Base-by-base conservation (phyloP, 2,329 filamentous ascomycete species). In the Penicillium corylophilum region DNA sequence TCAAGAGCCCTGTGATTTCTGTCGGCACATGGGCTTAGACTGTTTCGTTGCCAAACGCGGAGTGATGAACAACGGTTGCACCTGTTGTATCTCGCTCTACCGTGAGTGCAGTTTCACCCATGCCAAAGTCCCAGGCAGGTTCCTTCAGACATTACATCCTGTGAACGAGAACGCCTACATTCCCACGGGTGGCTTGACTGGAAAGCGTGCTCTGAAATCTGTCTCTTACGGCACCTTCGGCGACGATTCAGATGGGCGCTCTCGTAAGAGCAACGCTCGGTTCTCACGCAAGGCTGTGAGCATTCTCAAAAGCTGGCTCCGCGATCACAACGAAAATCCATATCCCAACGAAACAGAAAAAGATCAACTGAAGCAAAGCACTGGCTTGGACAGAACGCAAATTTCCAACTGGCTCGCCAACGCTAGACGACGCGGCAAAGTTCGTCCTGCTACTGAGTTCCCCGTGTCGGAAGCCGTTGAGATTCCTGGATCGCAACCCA, bases 361-460 rank as follows among this genome's bases (percentile, higher is more conserved):
- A 65, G 88, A 91, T 59, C 81, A 84, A 55, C 77, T 96, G 23
- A 87, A 90, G 70, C 80, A 82, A 42, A 82, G 88, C 62, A 96
- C 91, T 1, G 90, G 90, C 7, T 78, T 96, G 36, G 91, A 84
- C 68, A 84, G 89, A 63, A 87, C 81, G 13, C 92, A 96, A 66
- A 93, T 96, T 62, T 87, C 86, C 10, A 95, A 95, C 68, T 96
- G 91, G 91, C 83, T 96, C 42, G 91, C 91, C 53, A 96, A 96
- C 71, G 90, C 90, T 51, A 85, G 91, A 39, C 84, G 91, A 50
- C 82, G 91, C 56, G 86, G 89, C 62, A 96, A 95, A 74, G 84
- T 88, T 48, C 83, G 85, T 43, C 78, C 82, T 51, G 54, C 63
- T 2, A 84, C 83, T 26, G 83, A 81, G 16, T 92, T 89, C 4